Percentiles rank a stretch among this genome's conserved stretches.
Conservation (phyloP, 495 filamentous ascomycete species). For the Aspergillus mulundensis region DNA sequence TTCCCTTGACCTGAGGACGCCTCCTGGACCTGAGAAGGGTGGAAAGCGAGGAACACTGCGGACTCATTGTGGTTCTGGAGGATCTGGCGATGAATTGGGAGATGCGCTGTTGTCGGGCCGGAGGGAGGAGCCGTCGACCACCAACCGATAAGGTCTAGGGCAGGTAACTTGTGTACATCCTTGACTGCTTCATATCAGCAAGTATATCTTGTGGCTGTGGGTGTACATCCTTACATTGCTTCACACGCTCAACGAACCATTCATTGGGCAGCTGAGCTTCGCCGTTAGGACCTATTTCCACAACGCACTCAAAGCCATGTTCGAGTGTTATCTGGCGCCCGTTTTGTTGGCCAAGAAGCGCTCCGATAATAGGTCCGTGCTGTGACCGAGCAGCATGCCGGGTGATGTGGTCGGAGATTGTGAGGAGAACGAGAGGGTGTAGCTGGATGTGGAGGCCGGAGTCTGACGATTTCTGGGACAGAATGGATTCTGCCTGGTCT, state of each 20-base stretch:
- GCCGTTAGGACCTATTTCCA: slow-evolving; percentile 38
- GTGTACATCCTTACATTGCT: slow-evolving; percentile 61
- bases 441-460: slow-evolving; percentile 79
- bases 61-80: slow-evolving; percentile 76
- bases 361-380: slow-evolving; percentile 75
- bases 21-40: slow-evolving; percentile 53
- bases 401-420: slow-evolving; percentile 94
- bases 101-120: slow-evolving; percentile 61
- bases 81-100: slow-evolving; percentile 74
- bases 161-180: slow-evolving; percentile 78
- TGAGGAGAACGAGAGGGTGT: slow-evolving; percentile 91
- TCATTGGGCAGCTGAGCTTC: slow-evolving; percentile 54
- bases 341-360: slow-evolving; percentile 82
- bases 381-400: slow-evolving; percentile 76
- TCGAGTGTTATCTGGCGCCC: slow-evolving; percentile 89
- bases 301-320: slow-evolving; percentile 80
- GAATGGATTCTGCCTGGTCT: slow-evolving; percentile 43
- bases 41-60: slow-evolving; percentile 81
- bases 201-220: background rate
- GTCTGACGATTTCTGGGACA: slow-evolving; percentile 66
- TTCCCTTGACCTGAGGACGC: slow-evolving; percentile 60
- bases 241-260: slow-evolving; percentile 77
- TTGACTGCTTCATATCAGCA: slow-evolving; percentile 54
- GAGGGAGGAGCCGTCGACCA: slow-evolving; percentile 76
- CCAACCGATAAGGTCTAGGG: slow-evolving; percentile 90